Evolutionary conservation across 345 rosid genomes (phyloP).

Genomic region (Abelmoschus esculentus): DNA sequence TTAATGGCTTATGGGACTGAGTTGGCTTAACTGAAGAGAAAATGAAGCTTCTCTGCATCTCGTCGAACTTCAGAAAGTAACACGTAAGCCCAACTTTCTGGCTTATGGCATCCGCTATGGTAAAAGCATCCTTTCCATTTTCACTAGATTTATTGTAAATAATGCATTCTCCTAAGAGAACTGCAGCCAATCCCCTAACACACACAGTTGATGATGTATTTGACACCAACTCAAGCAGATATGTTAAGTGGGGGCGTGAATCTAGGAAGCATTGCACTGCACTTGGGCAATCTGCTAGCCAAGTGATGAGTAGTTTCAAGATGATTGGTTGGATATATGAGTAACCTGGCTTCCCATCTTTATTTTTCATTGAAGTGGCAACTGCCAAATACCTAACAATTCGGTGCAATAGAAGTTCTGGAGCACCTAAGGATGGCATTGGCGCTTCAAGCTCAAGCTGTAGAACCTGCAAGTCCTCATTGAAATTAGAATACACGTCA

Average conservation of each 20-base stretch:
- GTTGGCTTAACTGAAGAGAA: conserved; percentile 52
- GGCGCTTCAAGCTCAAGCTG: conserved; percentile 71
- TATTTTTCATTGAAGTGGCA: conserved; percentile 65
- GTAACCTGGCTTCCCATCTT: conserved; percentile 56
- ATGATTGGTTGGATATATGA: conserved; percentile 63
- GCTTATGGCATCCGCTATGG: conserved; percentile 75
- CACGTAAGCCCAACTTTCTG: conserved; percentile 85
- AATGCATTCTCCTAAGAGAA: conserved; percentile 79
- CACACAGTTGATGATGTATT: conserved; percentile 59
- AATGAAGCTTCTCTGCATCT: conserved; percentile 71
- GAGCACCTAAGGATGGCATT: conserved; percentile 63
- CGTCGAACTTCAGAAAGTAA: conserved; percentile 73
- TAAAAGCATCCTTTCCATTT: conserved; percentile 66
- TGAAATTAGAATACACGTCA: conserved; percentile 6
- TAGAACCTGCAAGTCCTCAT: conserved; percentile 46
- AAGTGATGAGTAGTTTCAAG: conserved; percentile 79
- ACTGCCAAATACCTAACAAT: conserved; percentile 86
- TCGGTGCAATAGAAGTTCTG: conserved; percentile 82
- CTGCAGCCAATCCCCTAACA: conserved; percentile 69
- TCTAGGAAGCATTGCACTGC: conserved; percentile 86
- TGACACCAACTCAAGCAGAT: conserved; percentile 70
- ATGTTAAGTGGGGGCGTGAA: conserved; percentile 78
- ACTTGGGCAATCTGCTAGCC: conserved; percentile 75
- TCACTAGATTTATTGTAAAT: conserved; percentile 67
- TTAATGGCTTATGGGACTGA: conserved; percentile 47